Base-by-base conservation (phyloP, 1,284 basidiomycete genomes). In the Ustilago sp. region DNA sequence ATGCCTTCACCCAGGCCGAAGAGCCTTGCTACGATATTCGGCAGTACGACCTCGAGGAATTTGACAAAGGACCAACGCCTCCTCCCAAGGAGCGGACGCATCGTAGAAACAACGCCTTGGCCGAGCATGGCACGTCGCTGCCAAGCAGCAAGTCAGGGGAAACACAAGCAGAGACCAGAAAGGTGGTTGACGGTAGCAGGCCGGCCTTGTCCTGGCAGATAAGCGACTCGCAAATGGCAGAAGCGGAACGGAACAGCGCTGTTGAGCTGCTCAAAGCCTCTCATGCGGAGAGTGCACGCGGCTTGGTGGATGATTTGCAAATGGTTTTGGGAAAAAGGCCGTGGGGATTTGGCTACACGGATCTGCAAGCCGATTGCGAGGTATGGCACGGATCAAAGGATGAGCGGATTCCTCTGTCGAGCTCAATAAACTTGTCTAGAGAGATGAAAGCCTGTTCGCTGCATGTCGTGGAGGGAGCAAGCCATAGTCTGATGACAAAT, bases 361-460 rank as follows among this genome's bases (percentile, higher is more conserved):
- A 93, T 31, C 92, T 97, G 70, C 90, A 90, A 11, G 91, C 93
- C 79, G 88, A 88, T n/a, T 92, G 94, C 55, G 91, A 90, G 50
- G 91, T 98, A 43, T 98, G 94, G 94, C 95, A 95, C 77, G 96
- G 96, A 2, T 92, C 94, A 78, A 90, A 90, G 79, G 96, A 98
- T 86, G 95, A 98, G 86, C 92, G 92, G 86, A 96, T 99, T 70
- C 92, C 92, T 32, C 91, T 95, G 82, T 92, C 93, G 54, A 80
- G 87, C 12, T 92, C 95, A 64, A 88, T 92, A 77, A 95, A 94
- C 92, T 92, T 98, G 93, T 92, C 94, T 86, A 90, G 89, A 75
- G 91, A 90, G 56, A 94, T 95, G 92, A 89, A 90, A n/a, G 88
- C 90, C 55, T 96, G 93, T 83, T 88, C 89, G 59, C 91, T 98